A percentile compares a stretch with the other conserved stretches of the same genome.
Evolutionary conservation across 1,284 basidiomycete species (phyloP).

Genomic region (Pseudozyma pruni): DNA sequence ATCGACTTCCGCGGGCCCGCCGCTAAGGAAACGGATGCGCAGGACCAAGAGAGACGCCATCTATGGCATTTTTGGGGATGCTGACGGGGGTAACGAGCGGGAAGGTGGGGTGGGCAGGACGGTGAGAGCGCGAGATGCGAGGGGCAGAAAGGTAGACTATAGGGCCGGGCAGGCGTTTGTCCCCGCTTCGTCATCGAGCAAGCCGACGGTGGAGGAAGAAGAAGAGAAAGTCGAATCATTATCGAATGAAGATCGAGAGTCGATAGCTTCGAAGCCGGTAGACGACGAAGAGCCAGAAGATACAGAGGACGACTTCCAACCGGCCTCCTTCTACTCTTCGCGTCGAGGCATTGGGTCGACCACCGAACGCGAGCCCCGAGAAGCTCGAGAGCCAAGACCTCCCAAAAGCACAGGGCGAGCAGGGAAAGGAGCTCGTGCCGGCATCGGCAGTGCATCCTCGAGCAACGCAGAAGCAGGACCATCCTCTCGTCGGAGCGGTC

Average conservation of each 20-base stretch:
- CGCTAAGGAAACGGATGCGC: conserved; percentile 27
- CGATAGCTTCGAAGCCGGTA: background rate
- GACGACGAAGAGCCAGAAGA: background rate
- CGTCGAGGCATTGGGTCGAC: conserved; percentile 17
- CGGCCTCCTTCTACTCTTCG: conserved; percentile 26
- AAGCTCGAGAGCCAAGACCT: background rate
- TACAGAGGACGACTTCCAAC: conserved; percentile 25
- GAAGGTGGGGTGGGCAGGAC: conserved; percentile 18
- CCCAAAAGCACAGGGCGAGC: conserved; percentile 7
- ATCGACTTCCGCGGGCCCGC: conserved; percentile 4
- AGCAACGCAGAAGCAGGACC: conserved; percentile 13
- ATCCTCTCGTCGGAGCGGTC: conserved; percentile 23
- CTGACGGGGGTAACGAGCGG: conserved; percentile 74
- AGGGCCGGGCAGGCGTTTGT: conserved; percentile 37
- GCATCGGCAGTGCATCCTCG: conserved; percentile 18
- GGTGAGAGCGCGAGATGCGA: conserved; percentile 19
- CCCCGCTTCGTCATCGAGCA: conserved; percentile 13
- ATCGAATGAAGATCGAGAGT: background rate
- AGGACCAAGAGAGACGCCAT: conserved; percentile 66
- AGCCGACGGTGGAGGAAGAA: background rate
- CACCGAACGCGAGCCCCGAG: background rate
- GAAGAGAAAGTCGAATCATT: background rate
- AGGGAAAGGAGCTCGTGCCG: conserved; percentile 35
- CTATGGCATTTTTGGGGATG: conserved; percentile 84
- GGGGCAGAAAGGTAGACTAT: conserved; percentile 31